phyloP scores from a whole-genome alignment of 352 stramenopile genomes.

The Globisporangium ultimum region DNA sequence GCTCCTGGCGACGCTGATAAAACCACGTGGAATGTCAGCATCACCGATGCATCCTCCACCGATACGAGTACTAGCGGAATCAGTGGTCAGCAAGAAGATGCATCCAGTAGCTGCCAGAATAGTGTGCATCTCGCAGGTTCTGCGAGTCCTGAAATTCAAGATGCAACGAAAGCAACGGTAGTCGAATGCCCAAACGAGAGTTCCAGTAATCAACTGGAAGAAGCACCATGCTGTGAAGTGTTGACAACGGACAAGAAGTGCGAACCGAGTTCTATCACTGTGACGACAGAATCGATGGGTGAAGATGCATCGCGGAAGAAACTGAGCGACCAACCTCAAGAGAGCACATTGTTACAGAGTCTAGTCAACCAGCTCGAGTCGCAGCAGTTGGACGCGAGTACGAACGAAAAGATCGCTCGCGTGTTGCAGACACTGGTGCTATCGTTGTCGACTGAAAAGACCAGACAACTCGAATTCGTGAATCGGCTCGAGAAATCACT shows the following conservation, averaged over 20 bases:
- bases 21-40: constrained; percentile 5
- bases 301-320: not conserved
- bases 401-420: constrained; percentile 22
- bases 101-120: not conserved
- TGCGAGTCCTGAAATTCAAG: no score
- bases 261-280: no score
- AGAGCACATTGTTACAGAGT: constrained; percentile 15
- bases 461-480: constrained; percentile 17
- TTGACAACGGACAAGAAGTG: no score
- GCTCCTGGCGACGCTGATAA: not conserved
- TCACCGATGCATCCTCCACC: not conserved
- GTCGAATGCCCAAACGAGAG: no score
- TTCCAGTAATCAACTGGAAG: no score
- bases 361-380: constrained; percentile 20
- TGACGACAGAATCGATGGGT: no score
- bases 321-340: not conserved
- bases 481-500: constrained; percentile 25
- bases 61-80: not conserved
- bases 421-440: constrained; percentile 22
- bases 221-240: no score
- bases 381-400: constrained; percentile 13
- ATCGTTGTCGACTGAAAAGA: constrained; percentile 19
- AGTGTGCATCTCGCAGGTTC: no score
- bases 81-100: not conserved
- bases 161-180: no score